Percentiles rank a stretch among this genome's conserved stretches.
These are phyloP conservation scores for Mycena sanguinolenta DNA, from an alignment of 768 basidiomycete species.

Conservation along the genomic window DNA sequence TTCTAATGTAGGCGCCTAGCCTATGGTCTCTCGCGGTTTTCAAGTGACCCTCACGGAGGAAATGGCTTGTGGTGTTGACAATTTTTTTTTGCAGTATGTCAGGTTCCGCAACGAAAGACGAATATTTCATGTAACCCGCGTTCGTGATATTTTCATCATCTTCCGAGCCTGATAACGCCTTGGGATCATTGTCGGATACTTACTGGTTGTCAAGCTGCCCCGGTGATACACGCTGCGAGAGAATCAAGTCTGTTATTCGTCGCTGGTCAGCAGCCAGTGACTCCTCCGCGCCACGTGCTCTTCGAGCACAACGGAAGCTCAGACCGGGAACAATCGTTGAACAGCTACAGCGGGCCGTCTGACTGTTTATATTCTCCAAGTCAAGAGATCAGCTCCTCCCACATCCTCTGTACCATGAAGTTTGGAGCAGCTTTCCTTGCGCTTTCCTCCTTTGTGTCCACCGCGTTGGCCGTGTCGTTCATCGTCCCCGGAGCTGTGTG, in stretches of 20 bases:
- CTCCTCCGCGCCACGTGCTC: not conserved
- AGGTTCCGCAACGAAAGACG: too few relatives aligned
- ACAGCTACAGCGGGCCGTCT: constrained; percentile 15
- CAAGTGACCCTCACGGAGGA: too few relatives aligned
- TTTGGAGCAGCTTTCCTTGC: constrained; percentile 15
- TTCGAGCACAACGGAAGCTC: not conserved
- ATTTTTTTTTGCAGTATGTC: too few relatives aligned
- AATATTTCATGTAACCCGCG: too few relatives aligned
- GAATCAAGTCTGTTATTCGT: not conserved
- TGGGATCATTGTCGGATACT: too few relatives aligned
- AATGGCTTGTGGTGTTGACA: too few relatives aligned
- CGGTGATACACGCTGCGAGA: not conserved
- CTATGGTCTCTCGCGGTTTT: too few relatives aligned
- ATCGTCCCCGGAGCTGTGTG: constrained; percentile 32
- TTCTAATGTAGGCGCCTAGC: too few relatives aligned
- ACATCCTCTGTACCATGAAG: constrained; percentile 13
- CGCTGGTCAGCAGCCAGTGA: not conserved
- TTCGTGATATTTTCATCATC: too few relatives aligned
- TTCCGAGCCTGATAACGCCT: too few relatives aligned
- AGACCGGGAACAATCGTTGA: not conserved
- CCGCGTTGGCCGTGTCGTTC: constrained; percentile 28
- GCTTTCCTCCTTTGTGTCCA: constrained; percentile 14
- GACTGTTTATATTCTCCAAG: constrained; percentile 2
- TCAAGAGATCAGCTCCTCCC: not conserved
- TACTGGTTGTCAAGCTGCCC: too few relatives aligned